Base-by-base conservation (phyloP, 1,139 yeast genomes). In the Nadsonia starkeyi-henricii region DNA sequence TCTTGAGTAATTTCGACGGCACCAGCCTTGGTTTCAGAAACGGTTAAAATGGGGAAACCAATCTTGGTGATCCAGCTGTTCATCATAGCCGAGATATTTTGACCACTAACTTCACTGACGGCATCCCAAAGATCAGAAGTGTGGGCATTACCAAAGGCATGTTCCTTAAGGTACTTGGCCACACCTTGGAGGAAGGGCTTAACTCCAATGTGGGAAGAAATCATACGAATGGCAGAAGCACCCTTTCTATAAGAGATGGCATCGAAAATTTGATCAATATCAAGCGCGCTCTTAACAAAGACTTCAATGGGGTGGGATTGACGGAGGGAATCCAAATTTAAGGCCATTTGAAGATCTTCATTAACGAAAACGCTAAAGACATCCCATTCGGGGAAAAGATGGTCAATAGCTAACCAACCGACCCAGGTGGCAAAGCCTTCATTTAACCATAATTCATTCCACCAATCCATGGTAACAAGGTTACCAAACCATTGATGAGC, bases 401-500 rank as follows among this genome's bases (percentile, higher is more conserved):
- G 67, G 64, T 81, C 78, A 54, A 81, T 79, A 1, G 85, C 83
- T 54, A 70, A 68, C 74, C 79, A 81, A 13, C 85, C 81, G 62
- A 79, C 81, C 83, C 85, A 82, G 47, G 91, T 83, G 48, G 91
- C 93, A 61, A 83, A 83, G 37, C 89, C 89, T 67, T 82, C 91
- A 63, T 82, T 82, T 54, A 82, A 71, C 91, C 91, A 82, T 58
- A 82, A 73, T 57, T 80, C 88, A 63, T 81, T 85, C 91, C 91
- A 82, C 83, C 85, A 82, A 53, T 80, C 79, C 91, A 82, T 82
- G 49, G 91, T 82, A 52, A 82, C 89, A 62, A 81, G 71, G 67
- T 82, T 79, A 53, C 91, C 91, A 60, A 82, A 82, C 89, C 89
- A 82, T 66, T 82, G 89, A 62, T 82, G 91, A 28, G 89, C 91